These are phyloP conservation scores for Gloeopeniophorella convolvens DNA, from an alignment of 768 basidiomycete genomes.

Conservation along the genomic window DNA sequence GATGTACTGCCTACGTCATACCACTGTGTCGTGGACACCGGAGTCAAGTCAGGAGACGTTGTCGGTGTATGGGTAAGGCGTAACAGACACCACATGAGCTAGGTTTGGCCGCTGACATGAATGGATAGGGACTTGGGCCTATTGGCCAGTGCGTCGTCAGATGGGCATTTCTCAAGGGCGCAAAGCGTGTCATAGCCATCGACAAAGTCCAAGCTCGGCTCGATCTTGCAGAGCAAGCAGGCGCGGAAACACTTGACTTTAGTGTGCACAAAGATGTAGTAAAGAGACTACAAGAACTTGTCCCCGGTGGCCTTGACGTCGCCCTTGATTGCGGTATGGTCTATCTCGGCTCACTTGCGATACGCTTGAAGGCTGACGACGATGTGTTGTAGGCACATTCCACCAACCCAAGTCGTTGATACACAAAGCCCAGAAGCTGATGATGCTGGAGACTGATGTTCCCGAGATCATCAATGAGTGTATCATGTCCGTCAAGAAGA, in stretches of 20 bases:
- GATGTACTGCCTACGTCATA: conserved; percentile 69
- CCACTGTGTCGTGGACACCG: conserved; percentile 67
- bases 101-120: no score
- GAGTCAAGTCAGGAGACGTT: conserved; percentile 63
- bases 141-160: conserved; percentile 56
- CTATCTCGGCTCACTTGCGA: conserved; percentile 21
- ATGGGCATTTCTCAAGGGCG: conserved; percentile 63
- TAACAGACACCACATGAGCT: no score
- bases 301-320: conserved; percentile 60
- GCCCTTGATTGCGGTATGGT: conserved; percentile 46
- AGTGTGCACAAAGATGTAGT: conserved; percentile 42
- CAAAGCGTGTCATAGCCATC: conserved; percentile 63
- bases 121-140: conserved; percentile 52
- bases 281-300: conserved; percentile 50
- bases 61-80: conserved; percentile 62
- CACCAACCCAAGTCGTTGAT: conserved; percentile 60
- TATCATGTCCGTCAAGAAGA: conserved; percentile 39
- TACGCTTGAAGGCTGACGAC: not conserved
- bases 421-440: conserved; percentile 61
- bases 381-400: conserved; percentile 41
- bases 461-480: conserved; percentile 56
- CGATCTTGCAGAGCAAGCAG: conserved; percentile 39
- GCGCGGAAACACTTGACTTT: conserved; percentile 56
- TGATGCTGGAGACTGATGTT: conserved; percentile 73
- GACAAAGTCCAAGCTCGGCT: conserved; percentile 52